A percentile compares a stretch with the other conserved stretches of the same genome.
Evolutionary conservation across 345 rosid genomes (phyloP).

Genomic region (Rubroshorea leprosula): DNA sequence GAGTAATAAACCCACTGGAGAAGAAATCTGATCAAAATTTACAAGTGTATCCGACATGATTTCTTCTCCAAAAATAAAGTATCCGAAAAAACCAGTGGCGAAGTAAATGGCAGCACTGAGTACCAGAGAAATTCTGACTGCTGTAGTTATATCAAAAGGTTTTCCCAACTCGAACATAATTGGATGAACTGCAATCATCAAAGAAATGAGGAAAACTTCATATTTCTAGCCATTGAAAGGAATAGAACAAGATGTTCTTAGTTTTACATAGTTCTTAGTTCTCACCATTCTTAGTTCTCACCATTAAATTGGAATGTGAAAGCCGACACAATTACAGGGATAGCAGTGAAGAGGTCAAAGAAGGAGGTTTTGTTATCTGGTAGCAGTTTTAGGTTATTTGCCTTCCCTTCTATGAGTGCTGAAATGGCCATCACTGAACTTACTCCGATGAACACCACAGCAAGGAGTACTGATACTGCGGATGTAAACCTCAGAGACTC

Average conservation of each 20-base stretch:
- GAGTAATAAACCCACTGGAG: conserved; percentile 45
- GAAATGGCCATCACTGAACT: conserved; percentile 58
- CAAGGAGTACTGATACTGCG: conserved; percentile 59
- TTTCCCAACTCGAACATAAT: conserved; percentile 59
- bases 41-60: conserved; percentile 74
- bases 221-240: too few relatives aligned
- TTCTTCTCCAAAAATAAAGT: conserved; percentile 75
- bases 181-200: conserved; percentile 88
- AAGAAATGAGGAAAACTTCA: too few relatives aligned
- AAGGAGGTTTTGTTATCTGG: conserved; percentile 52
- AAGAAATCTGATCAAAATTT: conserved; percentile 64
- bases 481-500: conserved; percentile 62
- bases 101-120: conserved; percentile 67
- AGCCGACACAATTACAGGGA: conserved; percentile 86
- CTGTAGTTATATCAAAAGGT: conserved; percentile 54
- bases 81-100: conserved; percentile 63
- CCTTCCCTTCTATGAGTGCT: conserved; percentile 56
- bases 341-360: conserved; percentile 78
- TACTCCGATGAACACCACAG: conserved; percentile 61
- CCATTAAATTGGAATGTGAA: conserved; percentile 94
- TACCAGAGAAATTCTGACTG: conserved; percentile 51
- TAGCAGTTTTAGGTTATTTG: conserved; percentile 55
- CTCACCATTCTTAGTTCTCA: too few relatives aligned
- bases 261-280: neutral
- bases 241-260: neutral